phyloP scores from a whole-genome alignment of 2,329 filamentous ascomycete genomes.

The Diaporthe citrichinensis region DNA sequence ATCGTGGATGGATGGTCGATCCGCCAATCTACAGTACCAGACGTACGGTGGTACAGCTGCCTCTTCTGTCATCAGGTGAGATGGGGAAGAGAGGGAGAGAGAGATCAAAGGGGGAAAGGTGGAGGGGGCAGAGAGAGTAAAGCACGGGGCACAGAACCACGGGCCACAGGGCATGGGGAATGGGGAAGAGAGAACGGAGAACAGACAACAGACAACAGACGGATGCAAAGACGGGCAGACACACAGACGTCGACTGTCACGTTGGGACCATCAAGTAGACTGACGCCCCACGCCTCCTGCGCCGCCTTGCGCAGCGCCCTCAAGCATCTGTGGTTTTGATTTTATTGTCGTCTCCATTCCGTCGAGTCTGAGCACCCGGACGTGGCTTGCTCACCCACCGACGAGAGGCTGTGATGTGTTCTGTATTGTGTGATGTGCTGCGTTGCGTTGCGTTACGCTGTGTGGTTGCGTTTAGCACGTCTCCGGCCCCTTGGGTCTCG shows the following conservation, averaged over 20 bases:
- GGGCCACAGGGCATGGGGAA: not conserved
- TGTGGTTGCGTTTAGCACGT: not conserved
- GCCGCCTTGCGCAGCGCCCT: constrained; percentile 14
- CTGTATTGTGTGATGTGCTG: not conserved
- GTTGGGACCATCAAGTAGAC: constrained; percentile 16
- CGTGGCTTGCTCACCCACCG: constrained; percentile 36
- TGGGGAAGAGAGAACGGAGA: not conserved
- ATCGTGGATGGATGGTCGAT: constrained; percentile 9
- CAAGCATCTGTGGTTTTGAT: constrained; percentile 21
- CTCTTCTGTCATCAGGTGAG: not conserved
- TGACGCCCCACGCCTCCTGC: constrained; percentile 23
- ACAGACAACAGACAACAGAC: not conserved
- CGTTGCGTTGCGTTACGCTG: not conserved
- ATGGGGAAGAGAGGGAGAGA: not conserved
- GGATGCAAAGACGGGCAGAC: not conserved
- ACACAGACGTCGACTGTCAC: constrained; percentile 26
- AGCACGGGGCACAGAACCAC: not conserved
- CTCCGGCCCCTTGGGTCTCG: constrained; percentile 22
- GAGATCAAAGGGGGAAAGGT: constrained; percentile 18
- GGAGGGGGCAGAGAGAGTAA: not conserved
- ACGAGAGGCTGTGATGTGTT: constrained; percentile 10
- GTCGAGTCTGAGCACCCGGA: not conserved
- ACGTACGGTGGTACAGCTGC: not conserved
- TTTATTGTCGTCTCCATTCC: constrained; percentile 23
- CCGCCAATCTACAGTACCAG: constrained; percentile 9